Percentiles rank a stretch among this genome's conserved stretches.
Conservation (phyloP, 2,329 filamentous ascomycete genomes). For the Scedosporium dehoogii region DNA sequence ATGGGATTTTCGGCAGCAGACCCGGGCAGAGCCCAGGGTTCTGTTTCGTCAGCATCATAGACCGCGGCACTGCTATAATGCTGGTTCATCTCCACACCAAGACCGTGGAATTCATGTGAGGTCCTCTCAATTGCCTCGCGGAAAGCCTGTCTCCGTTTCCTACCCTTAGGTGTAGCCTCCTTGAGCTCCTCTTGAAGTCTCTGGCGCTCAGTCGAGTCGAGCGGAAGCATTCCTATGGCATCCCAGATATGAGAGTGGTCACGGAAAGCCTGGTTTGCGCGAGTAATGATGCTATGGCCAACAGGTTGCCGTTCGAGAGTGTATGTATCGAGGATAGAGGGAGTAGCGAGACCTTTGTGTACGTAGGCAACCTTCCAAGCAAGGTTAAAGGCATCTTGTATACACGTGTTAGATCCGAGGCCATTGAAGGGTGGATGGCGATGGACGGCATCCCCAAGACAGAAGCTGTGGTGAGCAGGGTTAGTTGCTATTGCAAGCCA, state of each 20-base stretch:
- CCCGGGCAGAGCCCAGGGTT: conserved; percentile 10
- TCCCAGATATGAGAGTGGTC: conserved; percentile 38
- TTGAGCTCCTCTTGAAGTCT: conserved; percentile 29
- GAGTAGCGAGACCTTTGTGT: conserved; percentile 17
- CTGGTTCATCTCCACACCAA: conserved; percentile 52
- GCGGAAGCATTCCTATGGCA: conserved; percentile 31
- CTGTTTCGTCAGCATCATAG: conserved; percentile 30
- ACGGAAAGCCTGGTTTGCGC: conserved; percentile 47
- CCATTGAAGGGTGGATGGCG: conserved; percentile 48
- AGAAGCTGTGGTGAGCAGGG: conserved; percentile 26
- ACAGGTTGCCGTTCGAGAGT: conserved; percentile 38
- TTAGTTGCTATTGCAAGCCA: not conserved
- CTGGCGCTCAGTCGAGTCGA: conserved; percentile 26
- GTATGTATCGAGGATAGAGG: conserved; percentile 31
- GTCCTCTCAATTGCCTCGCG: conserved; percentile 31
- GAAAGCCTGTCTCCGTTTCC: conserved; percentile 25
- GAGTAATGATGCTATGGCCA: conserved; percentile 34
- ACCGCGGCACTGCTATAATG: conserved; percentile 36
- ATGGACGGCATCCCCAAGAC: conserved; percentile 48
- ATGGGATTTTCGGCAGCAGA: conserved; percentile 26
- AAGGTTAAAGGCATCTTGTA: conserved; percentile 46
- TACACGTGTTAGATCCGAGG: conserved; percentile 47
- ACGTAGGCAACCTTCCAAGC: conserved; percentile 46
- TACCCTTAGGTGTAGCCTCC: conserved; percentile 25
- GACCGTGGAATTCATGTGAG: conserved; percentile 39